Evolutionary conservation across 2,329 filamentous ascomycete species (phyloP), one percentile per base, ranked within the genome.

Genomic region (Triangularia verruculosa): DNA sequence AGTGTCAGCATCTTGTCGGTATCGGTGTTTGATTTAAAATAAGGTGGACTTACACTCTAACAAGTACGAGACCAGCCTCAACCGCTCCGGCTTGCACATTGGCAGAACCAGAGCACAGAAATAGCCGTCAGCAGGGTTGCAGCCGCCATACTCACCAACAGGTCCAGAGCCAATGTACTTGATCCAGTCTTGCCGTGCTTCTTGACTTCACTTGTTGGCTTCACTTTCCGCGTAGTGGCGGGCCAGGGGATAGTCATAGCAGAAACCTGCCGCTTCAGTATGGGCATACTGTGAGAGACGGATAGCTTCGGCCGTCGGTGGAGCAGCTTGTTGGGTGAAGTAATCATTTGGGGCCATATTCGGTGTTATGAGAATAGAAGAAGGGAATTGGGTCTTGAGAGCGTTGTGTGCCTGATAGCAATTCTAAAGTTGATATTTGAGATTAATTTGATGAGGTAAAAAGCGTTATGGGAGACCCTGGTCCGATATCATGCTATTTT

Each of bases 121-220:
- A 53, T 66, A 58, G 30, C 64, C 64, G 30, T 65, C 55, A n/a
- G 55, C 8, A 24, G 61, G 64, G 25, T 63, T 63, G 43, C 47
- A 63, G 17, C 34, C 25, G 28, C 61, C 61, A 54, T 61, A 63
- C 43, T 63, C 64, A 7, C 27, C 15, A 12, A 20, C 30, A 17
- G 53, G 61, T 32, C 64, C 61, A 3, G 11, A 34, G 15, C 32
- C 32, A 43, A 65, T 61, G 28, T 66, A 52, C 15, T 53, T 32
- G 15, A 54, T 60, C 61, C 64, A 63, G 53, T 65, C 61, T 17
- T 55, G 30, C 1, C 64, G 24, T 2, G 61, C 64, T 24, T 63
- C 64, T 13, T 43, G 22, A 25, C 20, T 57, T 8, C 64, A 57
- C 4, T 57, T 20, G 61, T 66, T 63, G 39, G 61, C 64, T 6